Base-by-base conservation (phyloP, 345 rosid genomes). In the Aethionema arabicum region DNA sequence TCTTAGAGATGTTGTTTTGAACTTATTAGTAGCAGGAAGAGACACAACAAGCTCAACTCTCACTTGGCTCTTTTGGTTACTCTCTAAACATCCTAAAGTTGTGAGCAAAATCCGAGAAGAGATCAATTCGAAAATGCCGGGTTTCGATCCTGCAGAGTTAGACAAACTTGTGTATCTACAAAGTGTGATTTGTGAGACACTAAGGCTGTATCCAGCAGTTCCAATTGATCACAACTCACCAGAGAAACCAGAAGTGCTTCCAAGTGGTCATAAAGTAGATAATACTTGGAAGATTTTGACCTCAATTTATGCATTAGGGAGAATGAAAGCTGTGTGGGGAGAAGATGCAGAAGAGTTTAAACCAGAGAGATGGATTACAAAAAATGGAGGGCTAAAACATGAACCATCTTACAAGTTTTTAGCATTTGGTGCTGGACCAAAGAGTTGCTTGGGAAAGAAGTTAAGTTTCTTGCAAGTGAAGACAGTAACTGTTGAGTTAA, bases 41-140 rank as follows among this genome's bases (percentile, higher is more conserved):
- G 83, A 71, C 36, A 29, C 36, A 3, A 49, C 54, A 49, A 27
- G 56, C 7, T 51, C 56, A 3, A 36, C 56, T 51, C 55, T 80
- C 8, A 31, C 70, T 3, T 75, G 80, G 80, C 65, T 80, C 44
- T 78, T 80, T 9, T 78, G 76, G 78, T 52, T 63, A 10, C 27
- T 80, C 5, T 59, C 74, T 2, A 50, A 35, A 37, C 66, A 78
- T 14, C 76, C 77, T 3, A 31, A 51, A 3, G 77, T 59, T 0
- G 74, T 64, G 53, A 32, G 15, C 11, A 78, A 56, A 45, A 72
- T 81, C 4, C 41, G 72, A 54, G 57, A 78, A 35, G 85, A 81
- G 40, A 65, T 81, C 11, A 51, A n/a, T 3, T 49, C 50, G 0
- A 13, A 42, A 11, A 32, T 61, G 49, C 12, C 37, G 13, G 30